Base-by-base conservation (phyloP, 192 early-diverging fungal species). In the Podila verticillata region DNA sequence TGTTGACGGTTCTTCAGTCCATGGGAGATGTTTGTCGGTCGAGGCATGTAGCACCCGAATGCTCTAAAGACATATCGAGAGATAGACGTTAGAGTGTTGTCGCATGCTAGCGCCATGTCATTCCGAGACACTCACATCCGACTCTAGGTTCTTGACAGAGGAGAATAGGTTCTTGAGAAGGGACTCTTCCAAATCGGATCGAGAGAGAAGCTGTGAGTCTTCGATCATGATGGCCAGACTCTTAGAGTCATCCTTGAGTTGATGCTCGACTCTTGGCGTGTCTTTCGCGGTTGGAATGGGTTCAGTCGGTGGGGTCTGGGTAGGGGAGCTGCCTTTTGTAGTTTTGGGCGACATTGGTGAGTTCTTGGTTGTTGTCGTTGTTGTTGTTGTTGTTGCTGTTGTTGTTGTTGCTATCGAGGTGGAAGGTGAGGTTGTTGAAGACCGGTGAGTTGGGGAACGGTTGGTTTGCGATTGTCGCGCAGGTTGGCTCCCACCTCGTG, bases 21-120 rank as follows among this genome's bases (percentile, higher is more conserved):
- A 80, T 30, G 77, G 77, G 4, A 80, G 69, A 57, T 80, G 77
- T 22, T 80, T 80, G 61, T 80, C 77, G 3, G 70, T 59, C n/a
- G 77, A 72, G 19, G 61, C 77, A 61, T 80, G 61, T 5, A 80
- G 49, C 20, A 80, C 65, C 32, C 61, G 34, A 29, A 80, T 57
- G 34, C 48, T 65, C 77, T 80, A 72, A 36, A 32, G 30, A 7
- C 28, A n/a, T 35, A n/a, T 44, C 39, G 15, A 44, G 39, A 44
- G 39, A 44, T 17, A 44, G 15, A 17, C 9, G 39, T 44, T 17
- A 44, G 39, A 15, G 39, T 44, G 39, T 15, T 1, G 36, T 12
- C 12, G 0, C 3, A 20, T n/a, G 35, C 7, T 2, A n/a, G 9
- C 28, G 26, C 15, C 15, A 26, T 26, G 17, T 7, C 2, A 2